A percentile compares a stretch with the other conserved stretches of the same genome.
These are phyloP conservation scores for Cystobasidiaceae sp. DNA, from an alignment of 1,284 basidiomycete species.

Conservation along the genomic window DNA sequence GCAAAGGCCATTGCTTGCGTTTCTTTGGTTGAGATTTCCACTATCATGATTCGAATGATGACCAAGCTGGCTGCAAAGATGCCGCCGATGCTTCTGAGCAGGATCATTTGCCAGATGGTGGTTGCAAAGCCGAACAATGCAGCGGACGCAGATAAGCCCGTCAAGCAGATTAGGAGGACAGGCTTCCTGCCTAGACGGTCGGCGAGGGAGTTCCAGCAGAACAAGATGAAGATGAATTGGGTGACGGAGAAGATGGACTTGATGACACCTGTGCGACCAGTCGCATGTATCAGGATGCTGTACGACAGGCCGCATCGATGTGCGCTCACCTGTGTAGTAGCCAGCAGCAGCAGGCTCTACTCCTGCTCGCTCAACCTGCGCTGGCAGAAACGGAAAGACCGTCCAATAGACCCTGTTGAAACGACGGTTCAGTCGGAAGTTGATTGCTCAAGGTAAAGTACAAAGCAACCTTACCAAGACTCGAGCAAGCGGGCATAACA, in stretches of 20 bases:
- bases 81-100: background rate
- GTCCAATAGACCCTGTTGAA: background rate
- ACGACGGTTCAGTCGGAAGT: background rate
- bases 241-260: background rate
- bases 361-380: background rate
- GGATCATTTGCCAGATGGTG: background rate
- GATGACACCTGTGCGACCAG: background rate
- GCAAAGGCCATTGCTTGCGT: background rate
- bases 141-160: background rate
- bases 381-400: background rate
- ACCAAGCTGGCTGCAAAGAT: background rate
- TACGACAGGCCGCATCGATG: background rate
- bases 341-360: background rate
- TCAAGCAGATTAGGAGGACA: background rate
- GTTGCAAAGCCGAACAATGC: background rate
- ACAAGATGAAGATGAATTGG: background rate
- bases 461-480: background rate
- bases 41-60: background rate
- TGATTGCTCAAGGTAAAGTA: background rate
- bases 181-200: conserved; percentile 1
- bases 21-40: background rate
- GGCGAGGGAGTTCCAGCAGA: background rate
- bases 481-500: background rate
- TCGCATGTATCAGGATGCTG: background rate
- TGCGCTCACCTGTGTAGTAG: background rate